Conservation (phyloP, 805 yeast genomes). For the Starmerella stigmatis region DNA sequence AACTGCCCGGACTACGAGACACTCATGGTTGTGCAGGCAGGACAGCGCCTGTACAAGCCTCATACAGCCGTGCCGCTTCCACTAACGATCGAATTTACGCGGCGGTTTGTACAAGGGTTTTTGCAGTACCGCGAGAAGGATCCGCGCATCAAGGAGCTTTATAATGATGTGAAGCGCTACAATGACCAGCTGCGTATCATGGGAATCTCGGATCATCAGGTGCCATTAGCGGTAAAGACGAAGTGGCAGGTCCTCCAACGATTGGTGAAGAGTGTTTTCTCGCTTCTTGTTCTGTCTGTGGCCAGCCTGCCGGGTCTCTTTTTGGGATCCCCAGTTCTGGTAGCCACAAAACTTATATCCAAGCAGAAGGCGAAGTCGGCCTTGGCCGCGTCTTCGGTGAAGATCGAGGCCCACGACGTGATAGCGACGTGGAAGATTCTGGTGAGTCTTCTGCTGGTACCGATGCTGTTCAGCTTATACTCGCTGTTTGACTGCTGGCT, state of each 20-base stretch:
- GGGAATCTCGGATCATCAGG: slow-evolving; percentile 64
- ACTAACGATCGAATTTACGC: slow-evolving; percentile 78
- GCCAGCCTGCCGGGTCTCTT: slow-evolving; percentile 72
- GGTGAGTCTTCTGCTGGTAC: slow-evolving; percentile 81
- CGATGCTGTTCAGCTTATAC: slow-evolving; percentile 70
- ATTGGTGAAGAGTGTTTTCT: slow-evolving; percentile 39
- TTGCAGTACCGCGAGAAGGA: slow-evolving; percentile 54
- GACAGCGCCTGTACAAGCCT: slow-evolving; percentile 73
- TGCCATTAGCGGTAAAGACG: slow-evolving; percentile 41
- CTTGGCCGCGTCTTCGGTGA: slow-evolving; percentile 75
- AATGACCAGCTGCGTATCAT: slow-evolving; percentile 54
- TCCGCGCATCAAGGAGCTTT: slow-evolving; percentile 52
- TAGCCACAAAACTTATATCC: slow-evolving; percentile 66
- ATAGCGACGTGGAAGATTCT: slow-evolving; percentile 95
- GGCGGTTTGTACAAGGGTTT: slow-evolving; percentile 77
- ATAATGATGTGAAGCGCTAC: slow-evolving; percentile 55
- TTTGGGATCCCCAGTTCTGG: slow-evolving; percentile 78
- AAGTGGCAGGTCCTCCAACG: slow-evolving; percentile 41
- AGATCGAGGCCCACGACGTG: slow-evolving; percentile 85
- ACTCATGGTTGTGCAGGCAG: slow-evolving; percentile 79
- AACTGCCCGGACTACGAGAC: slow-evolving; percentile 85
- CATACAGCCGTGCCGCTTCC: slow-evolving; percentile 66
- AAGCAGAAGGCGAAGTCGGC: slow-evolving; percentile 65
- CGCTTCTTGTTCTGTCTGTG: slow-evolving; percentile 44
- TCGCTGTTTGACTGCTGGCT: slow-evolving; percentile 40